phyloP scores from a whole-genome alignment of 73 alveolate species.

The Paramecium sonneborni region DNA sequence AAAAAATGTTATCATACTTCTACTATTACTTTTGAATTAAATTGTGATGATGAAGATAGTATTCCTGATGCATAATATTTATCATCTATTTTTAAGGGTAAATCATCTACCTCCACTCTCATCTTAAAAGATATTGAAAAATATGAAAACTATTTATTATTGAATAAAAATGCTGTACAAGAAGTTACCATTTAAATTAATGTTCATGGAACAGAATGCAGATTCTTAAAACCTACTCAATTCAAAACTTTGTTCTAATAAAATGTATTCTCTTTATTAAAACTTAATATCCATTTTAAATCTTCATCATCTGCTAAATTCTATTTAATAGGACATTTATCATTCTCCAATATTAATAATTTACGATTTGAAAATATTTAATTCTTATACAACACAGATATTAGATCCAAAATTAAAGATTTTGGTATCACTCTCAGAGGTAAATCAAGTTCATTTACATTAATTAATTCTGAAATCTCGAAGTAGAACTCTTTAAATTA shows the following conservation, averaged over 20 bases:
- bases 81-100: neutral
- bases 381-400: neutral
- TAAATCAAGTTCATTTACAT: neutral
- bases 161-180: neutral
- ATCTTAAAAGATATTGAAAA: neutral
- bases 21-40: neutral
- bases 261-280: slow-evolving; percentile 12
- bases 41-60: neutral
- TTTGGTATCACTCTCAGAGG: neutral
- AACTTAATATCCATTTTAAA: neutral
- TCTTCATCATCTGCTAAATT: neutral
- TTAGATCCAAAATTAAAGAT: neutral
- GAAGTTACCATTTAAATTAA: neutral
- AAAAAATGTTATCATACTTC: neutral
- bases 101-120: neutral
- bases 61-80: neutral
- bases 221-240: neutral
- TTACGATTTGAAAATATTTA: neutral
- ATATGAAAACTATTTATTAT: neutral
- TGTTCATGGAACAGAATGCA: neutral
- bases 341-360: neutral
- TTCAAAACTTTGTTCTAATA: neutral
- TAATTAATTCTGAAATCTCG: neutral
- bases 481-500: neutral
- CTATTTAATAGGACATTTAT: neutral